A percentile compares a stretch with the other conserved stretches of the same genome.
Evolutionary conservation across 805 yeast species (phyloP).

Genomic region (Zygosaccharomyces lentus): DNA sequence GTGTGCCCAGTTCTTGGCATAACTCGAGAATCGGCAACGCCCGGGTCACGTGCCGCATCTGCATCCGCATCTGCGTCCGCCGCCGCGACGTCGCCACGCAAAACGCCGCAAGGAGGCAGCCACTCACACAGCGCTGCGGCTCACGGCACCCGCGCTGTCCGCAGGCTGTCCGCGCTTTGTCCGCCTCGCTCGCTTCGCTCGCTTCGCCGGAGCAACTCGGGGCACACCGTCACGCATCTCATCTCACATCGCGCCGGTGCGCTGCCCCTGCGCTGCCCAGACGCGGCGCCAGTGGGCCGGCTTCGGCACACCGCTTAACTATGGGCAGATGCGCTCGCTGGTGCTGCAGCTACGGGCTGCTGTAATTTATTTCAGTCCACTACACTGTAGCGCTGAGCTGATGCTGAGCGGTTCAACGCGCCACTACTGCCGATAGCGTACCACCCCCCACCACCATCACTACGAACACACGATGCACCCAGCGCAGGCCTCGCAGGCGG

Average conservation of each 20-base stretch:
- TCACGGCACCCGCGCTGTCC: too few species aligned
- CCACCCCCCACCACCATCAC: not conserved
- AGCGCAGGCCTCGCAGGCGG: conserved; percentile 6
- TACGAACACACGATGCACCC: not conserved
- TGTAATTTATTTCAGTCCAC: not conserved
- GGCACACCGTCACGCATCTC: not conserved
- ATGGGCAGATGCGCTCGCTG: not conserved
- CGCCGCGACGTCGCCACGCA: too few species aligned
- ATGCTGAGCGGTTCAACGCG: not conserved
- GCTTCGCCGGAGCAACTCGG: not conserved
- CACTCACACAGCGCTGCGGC: too few species aligned
- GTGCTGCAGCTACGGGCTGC: not conserved
- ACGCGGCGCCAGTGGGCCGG: not conserved
- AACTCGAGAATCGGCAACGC: too few species aligned
- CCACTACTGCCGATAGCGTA: not conserved
- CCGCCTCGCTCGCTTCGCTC: not conserved
- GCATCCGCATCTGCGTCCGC: too few species aligned
- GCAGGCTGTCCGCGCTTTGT: too few species aligned
- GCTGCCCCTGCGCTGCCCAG: not conserved
- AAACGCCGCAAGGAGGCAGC: too few species aligned
- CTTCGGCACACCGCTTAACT: not conserved
- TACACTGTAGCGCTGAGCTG: not conserved
- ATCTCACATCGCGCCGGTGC: not conserved
- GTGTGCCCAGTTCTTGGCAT: too few species aligned
- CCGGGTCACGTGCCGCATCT: too few species aligned